Percentiles rank a stretch among this genome's conserved stretches.
Conservation (phyloP, 2,329 filamentous ascomycete genomes). For the Colletotrichum tamarilloi region DNA sequence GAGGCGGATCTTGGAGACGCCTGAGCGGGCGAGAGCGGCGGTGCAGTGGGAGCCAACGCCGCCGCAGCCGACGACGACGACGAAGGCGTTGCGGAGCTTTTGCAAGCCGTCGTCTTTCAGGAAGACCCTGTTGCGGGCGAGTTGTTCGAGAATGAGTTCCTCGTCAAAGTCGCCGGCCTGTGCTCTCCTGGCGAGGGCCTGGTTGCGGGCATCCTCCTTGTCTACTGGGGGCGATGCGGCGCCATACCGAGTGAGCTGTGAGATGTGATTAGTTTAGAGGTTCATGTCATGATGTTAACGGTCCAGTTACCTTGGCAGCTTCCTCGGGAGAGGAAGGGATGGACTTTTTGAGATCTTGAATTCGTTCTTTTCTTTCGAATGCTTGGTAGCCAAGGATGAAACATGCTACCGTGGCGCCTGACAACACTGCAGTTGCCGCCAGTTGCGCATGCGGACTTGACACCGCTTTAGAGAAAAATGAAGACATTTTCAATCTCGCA, state of each 20-base stretch:
- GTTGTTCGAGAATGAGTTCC: slow-evolving; percentile 92
- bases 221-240: slow-evolving; percentile 62
- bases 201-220: slow-evolving; percentile 71
- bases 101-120: slow-evolving; percentile 83
- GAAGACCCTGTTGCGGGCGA: slow-evolving; percentile 93
- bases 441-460: slow-evolving; percentile 68
- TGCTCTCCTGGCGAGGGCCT: slow-evolving; percentile 68
- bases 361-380: slow-evolving; percentile 63
- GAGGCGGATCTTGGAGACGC: slow-evolving; percentile 86
- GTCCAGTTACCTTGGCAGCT: slow-evolving; percentile 41
- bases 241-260: slow-evolving; percentile 71
- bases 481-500: slow-evolving; percentile 49
- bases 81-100: slow-evolving; percentile 83
- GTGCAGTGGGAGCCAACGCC: slow-evolving; percentile 95
- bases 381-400: slow-evolving; percentile 72
- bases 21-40: slow-evolving; percentile 87
- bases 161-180: slow-evolving; percentile 74
- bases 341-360: slow-evolving; percentile 69
- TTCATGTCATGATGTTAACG: too few species aligned
- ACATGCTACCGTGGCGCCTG: slow-evolving; percentile 69
- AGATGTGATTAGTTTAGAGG: slow-evolving; percentile 36
- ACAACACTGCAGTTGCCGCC: slow-evolving; percentile 75
- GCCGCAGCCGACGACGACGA: slow-evolving; percentile 92
- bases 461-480: slow-evolving; percentile 55
- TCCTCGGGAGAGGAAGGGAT: slow-evolving; percentile 58